phyloP scores from a whole-genome alignment of 768 basidiomycete species.

The Podaxis sp. region DNA sequence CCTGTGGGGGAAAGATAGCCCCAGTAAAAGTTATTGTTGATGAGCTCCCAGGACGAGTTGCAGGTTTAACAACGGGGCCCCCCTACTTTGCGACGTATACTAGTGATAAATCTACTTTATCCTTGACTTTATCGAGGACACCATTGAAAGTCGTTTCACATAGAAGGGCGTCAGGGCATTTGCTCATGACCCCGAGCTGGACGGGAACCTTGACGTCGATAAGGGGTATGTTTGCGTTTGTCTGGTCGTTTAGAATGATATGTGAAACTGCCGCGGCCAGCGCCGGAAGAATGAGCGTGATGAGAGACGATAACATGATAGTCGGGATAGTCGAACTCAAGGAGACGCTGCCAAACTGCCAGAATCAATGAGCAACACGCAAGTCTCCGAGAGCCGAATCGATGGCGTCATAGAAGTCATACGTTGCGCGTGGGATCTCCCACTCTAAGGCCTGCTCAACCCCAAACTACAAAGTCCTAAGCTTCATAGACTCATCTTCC shows the following conservation, averaged over 20 bases:
- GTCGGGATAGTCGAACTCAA: neutral
- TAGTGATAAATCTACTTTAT: slow-evolving; percentile 68
- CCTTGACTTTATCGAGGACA: slow-evolving; percentile 59
- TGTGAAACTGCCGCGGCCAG: slow-evolving; percentile 12
- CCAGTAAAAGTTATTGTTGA: neutral
- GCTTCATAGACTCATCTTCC: neutral
- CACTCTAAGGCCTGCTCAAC: too few species aligned
- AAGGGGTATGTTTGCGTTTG: slow-evolving; percentile 7
- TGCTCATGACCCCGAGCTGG: slow-evolving; percentile 53
- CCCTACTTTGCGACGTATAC: slow-evolving; percentile 75
- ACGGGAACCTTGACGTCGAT: slow-evolving; percentile 43
- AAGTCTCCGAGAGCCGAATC: neutral
- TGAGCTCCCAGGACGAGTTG: too few species aligned
- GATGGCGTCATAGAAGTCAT: slow-evolving; percentile 27
- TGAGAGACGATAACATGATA: slow-evolving; percentile 11
- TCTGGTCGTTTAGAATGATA: slow-evolving; percentile 15
- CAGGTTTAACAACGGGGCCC: slow-evolving; percentile 15
- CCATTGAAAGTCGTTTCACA: slow-evolving; percentile 79
- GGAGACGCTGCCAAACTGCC: neutral
- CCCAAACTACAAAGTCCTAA: too few species aligned
- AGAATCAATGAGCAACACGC: neutral
- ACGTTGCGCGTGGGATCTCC: too few species aligned
- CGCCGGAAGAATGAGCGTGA: slow-evolving; percentile 5
- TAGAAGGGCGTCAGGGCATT: slow-evolving; percentile 77
- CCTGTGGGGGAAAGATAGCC: slow-evolving; percentile 33